These are phyloP conservation scores for Phytophthora niederhauseri DNA, from an alignment of 352 stramenopile species.

Conservation along the genomic window DNA sequence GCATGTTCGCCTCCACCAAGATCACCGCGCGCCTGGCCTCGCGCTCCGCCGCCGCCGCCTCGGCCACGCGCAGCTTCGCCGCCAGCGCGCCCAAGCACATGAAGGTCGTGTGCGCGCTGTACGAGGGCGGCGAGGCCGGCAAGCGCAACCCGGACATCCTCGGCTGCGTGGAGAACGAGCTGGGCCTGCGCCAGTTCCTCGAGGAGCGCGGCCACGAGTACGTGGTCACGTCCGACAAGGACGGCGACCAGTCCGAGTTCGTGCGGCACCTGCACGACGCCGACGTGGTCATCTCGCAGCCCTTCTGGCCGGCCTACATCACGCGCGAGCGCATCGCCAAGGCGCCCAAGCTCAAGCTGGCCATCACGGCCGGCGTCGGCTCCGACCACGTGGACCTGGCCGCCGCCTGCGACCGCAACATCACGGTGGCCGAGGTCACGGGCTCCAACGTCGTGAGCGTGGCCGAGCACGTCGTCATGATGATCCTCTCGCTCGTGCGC, in stretches of 20 bases:
- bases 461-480: constrained; percentile 58
- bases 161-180: constrained; percentile 49
- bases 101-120: constrained; percentile 43
- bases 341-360: constrained; percentile 49
- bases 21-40: constrained; percentile 20
- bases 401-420: constrained; percentile 44
- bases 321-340: constrained; percentile 46
- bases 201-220: constrained; percentile 47
- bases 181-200: constrained; percentile 51
- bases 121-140: constrained; percentile 36
- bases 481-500: constrained; percentile 43
- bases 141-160: constrained; percentile 40
- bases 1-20: constrained; percentile 35
- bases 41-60: background rate
- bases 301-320: constrained; percentile 61
- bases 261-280: constrained; percentile 42
- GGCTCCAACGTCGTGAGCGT: constrained; percentile 53
- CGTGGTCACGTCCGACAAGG: constrained; percentile 54
- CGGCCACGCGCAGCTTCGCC: constrained; percentile 30
- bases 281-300: constrained; percentile 55
- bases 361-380: constrained; percentile 49
- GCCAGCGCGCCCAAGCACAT: constrained; percentile 36
- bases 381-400: constrained; percentile 55
- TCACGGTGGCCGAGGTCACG: constrained; percentile 52
- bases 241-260: constrained; percentile 50